A percentile compares a stretch with the other conserved stretches of the same genome.
Conservation (phyloP, 2,329 filamentous ascomycete species). For the Phyllosticta paracitricarpa region DNA sequence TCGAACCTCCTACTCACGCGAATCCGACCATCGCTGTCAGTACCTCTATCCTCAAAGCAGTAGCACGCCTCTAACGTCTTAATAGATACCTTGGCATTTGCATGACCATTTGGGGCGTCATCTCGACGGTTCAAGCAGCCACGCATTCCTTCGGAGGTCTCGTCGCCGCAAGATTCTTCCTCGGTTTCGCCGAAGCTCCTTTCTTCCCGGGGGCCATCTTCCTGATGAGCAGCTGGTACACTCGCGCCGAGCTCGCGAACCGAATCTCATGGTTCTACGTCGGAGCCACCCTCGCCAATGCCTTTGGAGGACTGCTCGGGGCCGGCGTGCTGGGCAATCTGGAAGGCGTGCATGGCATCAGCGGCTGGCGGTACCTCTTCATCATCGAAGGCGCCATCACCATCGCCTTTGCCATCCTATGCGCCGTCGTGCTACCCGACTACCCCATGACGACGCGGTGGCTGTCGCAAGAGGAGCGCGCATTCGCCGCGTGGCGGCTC, state of each 20-base stretch:
- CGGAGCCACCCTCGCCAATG: constrained; percentile 11
- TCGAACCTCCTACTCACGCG: constrained; percentile 50
- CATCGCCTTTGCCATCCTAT: constrained; percentile 7
- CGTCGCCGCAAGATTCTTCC: constrained; percentile 39
- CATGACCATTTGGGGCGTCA: constrained; percentile 34
- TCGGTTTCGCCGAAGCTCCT: constrained; percentile 41
- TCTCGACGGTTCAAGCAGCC: constrained; percentile 39
- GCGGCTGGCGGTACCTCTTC: constrained; percentile 12
- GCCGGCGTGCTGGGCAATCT: constrained; percentile 13
- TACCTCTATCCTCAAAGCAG: neutral
- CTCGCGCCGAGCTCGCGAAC: constrained; percentile 8
- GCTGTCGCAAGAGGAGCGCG: constrained; percentile 14
- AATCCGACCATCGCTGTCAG: constrained; percentile 37
- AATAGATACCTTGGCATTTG: constrained; percentile 38
- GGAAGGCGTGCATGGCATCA: constrained; percentile 11
- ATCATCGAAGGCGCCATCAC: constrained; percentile 11
- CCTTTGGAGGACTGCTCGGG: constrained; percentile 13
- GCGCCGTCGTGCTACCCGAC: constrained; percentile 11
- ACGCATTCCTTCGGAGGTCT: constrained; percentile 34
- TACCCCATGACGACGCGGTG: constrained; percentile 12
- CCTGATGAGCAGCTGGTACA: constrained; percentile 19
- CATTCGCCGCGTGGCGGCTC: constrained; percentile 9
- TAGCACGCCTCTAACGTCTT: neutral
- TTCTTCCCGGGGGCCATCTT: constrained; percentile 15
- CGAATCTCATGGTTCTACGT: constrained; percentile 11